Percentiles rank a stretch among this genome's conserved stretches.
Conservation (phyloP, 495 filamentous ascomycete genomes). For the Aspergillus sclerotiicarbonarius region DNA sequence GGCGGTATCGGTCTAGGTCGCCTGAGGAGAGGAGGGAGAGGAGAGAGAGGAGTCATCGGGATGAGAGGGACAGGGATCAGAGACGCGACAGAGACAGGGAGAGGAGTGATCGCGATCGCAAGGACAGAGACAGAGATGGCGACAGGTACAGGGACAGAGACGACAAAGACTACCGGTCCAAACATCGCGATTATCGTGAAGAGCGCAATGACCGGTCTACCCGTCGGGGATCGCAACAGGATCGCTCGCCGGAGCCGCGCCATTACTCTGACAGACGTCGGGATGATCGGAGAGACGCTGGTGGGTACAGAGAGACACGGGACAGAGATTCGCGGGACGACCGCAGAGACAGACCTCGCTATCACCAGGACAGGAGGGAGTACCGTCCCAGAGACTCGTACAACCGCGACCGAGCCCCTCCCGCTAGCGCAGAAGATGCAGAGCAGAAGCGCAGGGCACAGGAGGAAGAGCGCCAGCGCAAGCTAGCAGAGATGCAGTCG, state of each 20-base stretch:
- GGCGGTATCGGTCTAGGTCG: constrained; percentile 32
- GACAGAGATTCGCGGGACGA: constrained; percentile 14
- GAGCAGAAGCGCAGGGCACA: constrained; percentile 21
- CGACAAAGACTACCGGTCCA: constrained; percentile 23
- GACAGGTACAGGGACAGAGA: constrained; percentile 23
- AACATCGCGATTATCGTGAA: constrained; percentile 25
- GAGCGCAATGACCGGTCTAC: constrained; percentile 26
- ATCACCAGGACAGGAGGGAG: constrained; percentile 17
- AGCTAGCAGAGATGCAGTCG: constrained; percentile 83
- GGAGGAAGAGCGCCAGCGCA: constrained; percentile 49
- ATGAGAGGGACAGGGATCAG: constrained; percentile 22
- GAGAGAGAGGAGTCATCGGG: constrained; percentile 31
- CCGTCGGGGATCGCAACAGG: constrained; percentile 16
- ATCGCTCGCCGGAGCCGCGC: constrained; percentile 20
- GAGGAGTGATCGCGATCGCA: constrained; percentile 23
- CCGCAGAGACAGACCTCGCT: constrained; percentile 15
- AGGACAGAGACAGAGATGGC: constrained; percentile 10
- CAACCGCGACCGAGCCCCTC: constrained; percentile 22
- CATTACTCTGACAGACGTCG: constrained; percentile 12
- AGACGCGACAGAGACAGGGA: constrained; percentile 5
- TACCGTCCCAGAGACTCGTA: constrained; percentile 20
- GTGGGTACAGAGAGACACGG: not conserved
- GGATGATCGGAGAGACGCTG: constrained; percentile 12
- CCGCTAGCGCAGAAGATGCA: constrained; percentile 9
- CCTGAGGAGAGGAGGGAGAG: constrained; percentile 28